These are phyloP conservation scores for Fragaria ananassa DNA, from an alignment of 306 rosid genomes.

Conservation along the genomic window DNA sequence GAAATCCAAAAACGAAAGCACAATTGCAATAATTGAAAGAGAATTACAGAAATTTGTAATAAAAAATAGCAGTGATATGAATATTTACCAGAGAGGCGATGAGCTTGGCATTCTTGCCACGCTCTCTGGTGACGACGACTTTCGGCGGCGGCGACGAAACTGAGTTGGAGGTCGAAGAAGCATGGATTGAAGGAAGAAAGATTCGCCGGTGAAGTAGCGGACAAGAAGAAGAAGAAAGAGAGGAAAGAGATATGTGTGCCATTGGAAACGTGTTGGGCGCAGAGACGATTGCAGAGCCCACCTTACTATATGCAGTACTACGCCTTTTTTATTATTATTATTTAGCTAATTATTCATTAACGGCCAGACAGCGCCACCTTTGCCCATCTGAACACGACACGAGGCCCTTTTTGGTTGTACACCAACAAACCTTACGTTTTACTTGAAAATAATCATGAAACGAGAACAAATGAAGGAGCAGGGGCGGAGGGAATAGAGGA, in stretches of 20 bases:
- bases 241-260: conserved; percentile 45
- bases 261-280: conserved; percentile 70
- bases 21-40: background rate
- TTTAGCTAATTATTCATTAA: too few relatives aligned
- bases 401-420: too few relatives aligned
- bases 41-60: background rate
- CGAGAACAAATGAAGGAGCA: too few relatives aligned
- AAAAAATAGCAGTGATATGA: background rate
- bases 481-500: too few relatives aligned
- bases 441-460: too few relatives aligned
- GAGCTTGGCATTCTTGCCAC: conserved; percentile 92
- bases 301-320: conserved; percentile 28
- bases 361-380: too few relatives aligned
- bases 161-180: conserved; percentile 32
- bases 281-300: conserved; percentile 28
- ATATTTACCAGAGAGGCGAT: conserved; percentile 64
- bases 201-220: conserved; percentile 49
- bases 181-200: conserved; percentile 27
- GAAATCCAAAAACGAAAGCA: background rate
- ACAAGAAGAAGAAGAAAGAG: conserved; percentile 21
- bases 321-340: too few relatives aligned
- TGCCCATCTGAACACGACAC: too few relatives aligned
- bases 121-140: conserved; percentile 96
- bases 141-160: conserved; percentile 39
- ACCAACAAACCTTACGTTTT: too few relatives aligned